These are phyloP conservation scores for Niebla homalea DNA, from an alignment of 495 filamentous ascomycete genomes.

Conservation along the genomic window DNA sequence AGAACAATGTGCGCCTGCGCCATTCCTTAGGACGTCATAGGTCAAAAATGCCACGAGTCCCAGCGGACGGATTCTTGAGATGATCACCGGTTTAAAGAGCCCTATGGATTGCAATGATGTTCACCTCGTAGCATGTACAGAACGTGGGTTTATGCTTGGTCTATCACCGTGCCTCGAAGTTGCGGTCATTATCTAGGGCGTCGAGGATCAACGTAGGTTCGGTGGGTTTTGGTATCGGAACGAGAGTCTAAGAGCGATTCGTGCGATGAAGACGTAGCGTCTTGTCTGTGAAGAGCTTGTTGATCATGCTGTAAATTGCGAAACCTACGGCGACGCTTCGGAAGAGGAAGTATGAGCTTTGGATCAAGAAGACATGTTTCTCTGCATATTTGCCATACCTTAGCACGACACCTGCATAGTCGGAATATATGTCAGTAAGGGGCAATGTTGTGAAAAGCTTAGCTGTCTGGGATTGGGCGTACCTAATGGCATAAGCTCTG, in stretches of 20 bases:
- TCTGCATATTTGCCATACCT: constrained; percentile 41
- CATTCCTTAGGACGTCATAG: too few species aligned
- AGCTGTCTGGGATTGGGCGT: constrained; percentile 25
- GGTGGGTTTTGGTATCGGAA: not conserved
- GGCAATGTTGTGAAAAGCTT: not conserved
- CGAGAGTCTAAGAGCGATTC: constrained; percentile 27
- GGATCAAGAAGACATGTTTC: constrained; percentile 18
- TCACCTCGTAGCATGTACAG: constrained; percentile 7
- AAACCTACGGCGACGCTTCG: constrained; percentile 52
- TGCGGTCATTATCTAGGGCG: not conserved
- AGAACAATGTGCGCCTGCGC: too few species aligned
- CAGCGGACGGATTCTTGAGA: too few species aligned
- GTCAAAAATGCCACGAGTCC: too few species aligned
- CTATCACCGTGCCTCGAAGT: too few species aligned
- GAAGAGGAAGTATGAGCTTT: constrained; percentile 4
- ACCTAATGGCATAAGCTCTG: constrained; percentile 93
- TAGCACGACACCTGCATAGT: constrained; percentile 62
- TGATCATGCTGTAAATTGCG: constrained; percentile 62
- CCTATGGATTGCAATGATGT: constrained; percentile 7
- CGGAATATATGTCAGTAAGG: constrained; percentile 16
- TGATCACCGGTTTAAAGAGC: too few species aligned
- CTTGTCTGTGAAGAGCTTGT: constrained; percentile 81
- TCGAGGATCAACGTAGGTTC: not conserved
- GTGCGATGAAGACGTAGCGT: constrained; percentile 65
- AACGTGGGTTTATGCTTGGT: too few species aligned